Evolutionary conservation across 2,329 filamentous ascomycete genomes (phyloP).

Genomic region (Stemphylium vesicarium): DNA sequence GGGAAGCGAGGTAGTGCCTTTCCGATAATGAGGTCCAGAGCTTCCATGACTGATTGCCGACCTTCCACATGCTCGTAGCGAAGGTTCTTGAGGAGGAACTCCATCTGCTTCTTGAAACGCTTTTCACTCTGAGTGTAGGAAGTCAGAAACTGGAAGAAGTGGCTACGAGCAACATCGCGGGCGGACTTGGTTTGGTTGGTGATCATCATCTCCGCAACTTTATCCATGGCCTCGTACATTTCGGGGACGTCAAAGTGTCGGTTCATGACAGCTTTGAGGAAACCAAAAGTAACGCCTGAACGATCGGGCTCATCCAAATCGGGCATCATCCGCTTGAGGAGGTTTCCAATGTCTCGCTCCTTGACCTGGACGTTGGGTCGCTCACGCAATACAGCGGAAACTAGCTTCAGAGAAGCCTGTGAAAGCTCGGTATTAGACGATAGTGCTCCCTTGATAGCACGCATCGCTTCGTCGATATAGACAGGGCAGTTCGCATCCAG

Average conservation of each 20-base stretch:
- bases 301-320: constrained; percentile 92
- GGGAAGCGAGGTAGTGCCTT: constrained; percentile 68
- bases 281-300: constrained; percentile 93
- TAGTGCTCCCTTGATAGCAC: constrained; percentile 75
- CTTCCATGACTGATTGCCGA: constrained; percentile 90
- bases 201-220: constrained; percentile 85
- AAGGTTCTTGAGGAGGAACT: constrained; percentile 87
- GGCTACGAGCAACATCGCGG: constrained; percentile 83
- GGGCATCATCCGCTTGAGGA: constrained; percentile 81
- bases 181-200: constrained; percentile 91
- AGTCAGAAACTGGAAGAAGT: constrained; percentile 91
- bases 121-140: constrained; percentile 93
- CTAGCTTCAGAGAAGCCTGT: constrained; percentile 86
- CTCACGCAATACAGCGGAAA: constrained; percentile 84
- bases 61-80: constrained; percentile 90
- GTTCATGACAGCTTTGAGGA: constrained; percentile 84
- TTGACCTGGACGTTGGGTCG: constrained; percentile 76
- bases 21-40: constrained; percentile 81
- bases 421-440: constrained; percentile 83
- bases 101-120: constrained; percentile 86
- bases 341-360: constrained; percentile 79
- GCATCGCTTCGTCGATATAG: constrained; percentile 84
- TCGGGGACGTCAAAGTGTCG: constrained; percentile 83
- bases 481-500: constrained; percentile 75
- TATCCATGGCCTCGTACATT: constrained; percentile 90